phyloP scores from a whole-genome alignment of 164 flowering plant species.

The Stephania yunnanensis region DNA sequence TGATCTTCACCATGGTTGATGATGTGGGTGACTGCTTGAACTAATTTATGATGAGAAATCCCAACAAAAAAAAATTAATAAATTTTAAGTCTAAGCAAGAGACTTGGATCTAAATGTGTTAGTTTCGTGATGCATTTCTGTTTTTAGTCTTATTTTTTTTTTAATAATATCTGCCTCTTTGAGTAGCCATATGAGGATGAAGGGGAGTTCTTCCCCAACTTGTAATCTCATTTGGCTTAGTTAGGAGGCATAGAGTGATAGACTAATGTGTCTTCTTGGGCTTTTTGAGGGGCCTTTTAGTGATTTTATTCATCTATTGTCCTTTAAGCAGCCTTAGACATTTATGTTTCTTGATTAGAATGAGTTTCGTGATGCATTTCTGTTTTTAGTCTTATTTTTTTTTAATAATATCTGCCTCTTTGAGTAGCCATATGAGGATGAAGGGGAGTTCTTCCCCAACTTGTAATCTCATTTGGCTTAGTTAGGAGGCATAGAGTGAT shows the following conservation, averaged over 20 bases:
- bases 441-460: not conserved
- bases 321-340: constrained; percentile 30
- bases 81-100: not conserved
- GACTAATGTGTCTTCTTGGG: not conserved
- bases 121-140: not conserved
- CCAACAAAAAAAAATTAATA: too few relatives aligned
- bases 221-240: constrained; percentile 1
- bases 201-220: not conserved
- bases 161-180: not conserved
- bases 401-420: not conserved
- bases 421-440: not conserved
- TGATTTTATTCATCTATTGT: not conserved
- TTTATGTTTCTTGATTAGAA: not conserved
- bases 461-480: not conserved
- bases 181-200: not conserved
- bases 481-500: constrained; percentile 6
- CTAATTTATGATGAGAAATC: too few relatives aligned
- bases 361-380: not conserved
- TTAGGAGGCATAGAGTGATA: constrained; percentile 1
- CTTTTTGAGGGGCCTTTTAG: constrained; percentile 19
- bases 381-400: not conserved
- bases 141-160: not conserved
- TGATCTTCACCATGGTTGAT: not conserved
- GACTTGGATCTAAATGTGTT: not conserved
- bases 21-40: not conserved